These are phyloP conservation scores for Ophiostoma angusticollis DNA, from an alignment of 2,329 filamentous ascomycete species.

Conservation along the genomic window DNA sequence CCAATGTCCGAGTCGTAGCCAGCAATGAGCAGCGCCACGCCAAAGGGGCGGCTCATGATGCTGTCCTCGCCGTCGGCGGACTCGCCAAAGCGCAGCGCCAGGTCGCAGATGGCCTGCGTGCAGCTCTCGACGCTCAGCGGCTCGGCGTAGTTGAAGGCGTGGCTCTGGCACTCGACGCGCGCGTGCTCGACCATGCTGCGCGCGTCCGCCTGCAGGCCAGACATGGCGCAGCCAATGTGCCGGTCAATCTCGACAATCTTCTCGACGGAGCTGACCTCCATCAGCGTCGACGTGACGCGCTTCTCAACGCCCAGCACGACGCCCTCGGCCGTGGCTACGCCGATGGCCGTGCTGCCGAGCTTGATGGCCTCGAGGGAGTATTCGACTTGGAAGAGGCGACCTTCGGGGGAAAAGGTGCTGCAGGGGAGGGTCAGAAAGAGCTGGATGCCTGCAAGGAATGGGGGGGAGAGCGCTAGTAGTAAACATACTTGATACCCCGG, in stretches of 20 bases:
- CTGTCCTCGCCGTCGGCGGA: constrained; percentile 95
- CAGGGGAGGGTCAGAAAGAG: constrained; percentile 7
- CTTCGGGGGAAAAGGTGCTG: constrained; percentile 98
- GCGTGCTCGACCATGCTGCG: constrained; percentile 97
- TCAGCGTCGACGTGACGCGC: constrained; percentile 91
- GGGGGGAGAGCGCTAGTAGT: background rate
- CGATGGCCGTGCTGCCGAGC: constrained; percentile 95
- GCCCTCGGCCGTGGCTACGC: constrained; percentile 87
- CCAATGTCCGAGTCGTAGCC: constrained; percentile 54
- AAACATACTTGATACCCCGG: constrained; percentile 86
- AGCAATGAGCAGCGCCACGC: constrained; percentile 90
- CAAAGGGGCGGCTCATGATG: constrained; percentile 96
- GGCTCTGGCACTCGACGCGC: constrained; percentile 91
- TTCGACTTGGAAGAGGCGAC: constrained; percentile 99
- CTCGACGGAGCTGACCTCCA: constrained; percentile 95
- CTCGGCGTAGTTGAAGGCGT: constrained; percentile 97
- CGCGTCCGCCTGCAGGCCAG: constrained; percentile 90
- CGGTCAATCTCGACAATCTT: constrained; percentile 99
- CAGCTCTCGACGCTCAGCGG: constrained; percentile 90
- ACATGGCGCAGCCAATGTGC: constrained; percentile 99
- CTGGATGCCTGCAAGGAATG: background rate
- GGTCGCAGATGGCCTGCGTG: constrained; percentile 96
- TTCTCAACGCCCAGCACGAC: constrained; percentile 97
- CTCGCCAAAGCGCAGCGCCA: constrained; percentile 92
- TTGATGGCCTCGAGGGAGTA: constrained; percentile 99